phyloP scores from a whole-genome alignment of 352 stramenopile species.

The Globisporangium uncinulatum region DNA sequence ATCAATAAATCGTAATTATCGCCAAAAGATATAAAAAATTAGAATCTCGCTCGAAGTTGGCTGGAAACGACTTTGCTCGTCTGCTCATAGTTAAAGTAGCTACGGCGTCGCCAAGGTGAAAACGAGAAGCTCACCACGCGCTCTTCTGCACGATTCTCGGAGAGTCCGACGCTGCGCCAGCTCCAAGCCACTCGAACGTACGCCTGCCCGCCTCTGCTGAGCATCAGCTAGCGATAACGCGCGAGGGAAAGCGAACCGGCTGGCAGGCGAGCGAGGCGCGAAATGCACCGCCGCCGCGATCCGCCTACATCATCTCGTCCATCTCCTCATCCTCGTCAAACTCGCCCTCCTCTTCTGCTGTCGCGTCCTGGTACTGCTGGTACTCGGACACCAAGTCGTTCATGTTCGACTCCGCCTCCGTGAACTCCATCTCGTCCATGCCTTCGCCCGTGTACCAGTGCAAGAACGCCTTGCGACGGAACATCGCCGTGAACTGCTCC shows the following conservation, averaged over 20 bases:
- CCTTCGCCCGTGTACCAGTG: constrained; percentile 99
- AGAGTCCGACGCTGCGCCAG: constrained; percentile 23
- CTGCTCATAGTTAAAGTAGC: constrained; percentile 62
- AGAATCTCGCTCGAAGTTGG: constrained; percentile 45
- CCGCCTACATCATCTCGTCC: constrained; percentile 90
- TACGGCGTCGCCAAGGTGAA: constrained; percentile 34
- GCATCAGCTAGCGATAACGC: constrained; percentile 24
- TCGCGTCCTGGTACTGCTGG: constrained; percentile 99
- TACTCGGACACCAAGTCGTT: constrained; percentile 99
- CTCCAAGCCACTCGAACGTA: not conserved
- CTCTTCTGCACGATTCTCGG: constrained; percentile 45
- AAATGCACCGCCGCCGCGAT: constrained; percentile 15
- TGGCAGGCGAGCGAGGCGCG: constrained; percentile 1
- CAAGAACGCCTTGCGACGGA: constrained; percentile 99
- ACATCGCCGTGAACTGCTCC: constrained; percentile 99
- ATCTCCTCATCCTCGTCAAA: constrained; percentile 95
- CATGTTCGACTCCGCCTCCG: constrained; percentile 99
- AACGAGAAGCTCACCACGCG: constrained; percentile 29
- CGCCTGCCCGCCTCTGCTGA: not conserved
- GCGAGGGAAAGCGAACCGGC: constrained; percentile 12
- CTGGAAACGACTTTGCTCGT: constrained; percentile 41
- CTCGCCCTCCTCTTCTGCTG: constrained; percentile 97
- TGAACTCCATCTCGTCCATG: constrained; percentile 99
- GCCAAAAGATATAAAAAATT: constrained; percentile 50
- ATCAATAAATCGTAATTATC: constrained; percentile 36